Evolutionary conservation across 2,329 filamentous ascomycete species (phyloP).

Genomic region (Monosporascus ibericus): DNA sequence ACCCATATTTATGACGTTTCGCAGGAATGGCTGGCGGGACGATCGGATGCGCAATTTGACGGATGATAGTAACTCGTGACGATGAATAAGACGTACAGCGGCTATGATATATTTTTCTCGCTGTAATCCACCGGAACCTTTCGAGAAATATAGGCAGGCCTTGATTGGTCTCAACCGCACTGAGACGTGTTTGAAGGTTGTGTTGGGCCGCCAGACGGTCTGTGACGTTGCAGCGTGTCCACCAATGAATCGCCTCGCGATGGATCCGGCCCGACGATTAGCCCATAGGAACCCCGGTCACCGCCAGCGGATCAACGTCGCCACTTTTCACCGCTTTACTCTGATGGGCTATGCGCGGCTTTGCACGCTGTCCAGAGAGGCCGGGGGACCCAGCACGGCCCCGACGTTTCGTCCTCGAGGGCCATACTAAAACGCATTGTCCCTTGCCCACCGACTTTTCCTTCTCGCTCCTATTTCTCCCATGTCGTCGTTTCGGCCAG

Average conservation of each 20-base stretch:
- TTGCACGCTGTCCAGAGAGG: conserved; percentile 12
- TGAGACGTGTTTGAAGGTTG: neutral
- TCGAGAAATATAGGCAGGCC: no score
- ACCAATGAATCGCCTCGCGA: conserved; percentile 13
- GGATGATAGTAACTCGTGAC: no score
- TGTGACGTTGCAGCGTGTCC: conserved; percentile 15
- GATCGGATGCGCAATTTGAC: no score
- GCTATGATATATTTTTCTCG: no score
- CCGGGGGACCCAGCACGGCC: conserved; percentile 4
- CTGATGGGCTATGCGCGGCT: conserved; percentile 7
- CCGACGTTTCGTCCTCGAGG: neutral
- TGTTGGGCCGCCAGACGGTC: conserved; percentile 14
- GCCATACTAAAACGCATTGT: neutral
- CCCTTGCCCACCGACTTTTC: conserved; percentile 8
- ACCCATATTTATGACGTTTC: no score
- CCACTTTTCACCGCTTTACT: conserved; percentile 8
- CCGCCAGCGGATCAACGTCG: conserved; percentile 15
- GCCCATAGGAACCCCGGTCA: conserved; percentile 9
- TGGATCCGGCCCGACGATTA: neutral
- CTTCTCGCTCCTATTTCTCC: conserved; percentile 2
- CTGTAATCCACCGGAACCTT: no score
- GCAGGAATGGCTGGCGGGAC: no score
- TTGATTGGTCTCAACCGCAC: no score
- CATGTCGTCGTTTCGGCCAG: conserved; percentile 16
- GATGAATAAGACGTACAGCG: no score